Percentiles rank a stretch among this genome's conserved stretches.
These are phyloP conservation scores for Symbiodinium natans DNA, from an alignment of 73 alveolate genomes.

Conservation along the genomic window DNA sequence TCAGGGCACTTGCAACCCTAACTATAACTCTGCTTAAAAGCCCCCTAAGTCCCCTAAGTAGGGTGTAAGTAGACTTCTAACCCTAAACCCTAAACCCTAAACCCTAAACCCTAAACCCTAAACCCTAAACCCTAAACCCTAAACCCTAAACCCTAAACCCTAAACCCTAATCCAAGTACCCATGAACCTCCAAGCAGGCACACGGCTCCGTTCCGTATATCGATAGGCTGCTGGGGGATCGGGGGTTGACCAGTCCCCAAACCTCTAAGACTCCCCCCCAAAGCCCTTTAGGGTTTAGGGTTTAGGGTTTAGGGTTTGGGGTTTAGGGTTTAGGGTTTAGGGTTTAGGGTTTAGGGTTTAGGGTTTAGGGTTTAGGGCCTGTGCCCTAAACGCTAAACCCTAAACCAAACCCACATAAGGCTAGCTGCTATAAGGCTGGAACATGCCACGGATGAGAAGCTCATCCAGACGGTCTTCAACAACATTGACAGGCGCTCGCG, in stretches of 20 bases:
- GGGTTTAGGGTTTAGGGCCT: too few relatives aligned
- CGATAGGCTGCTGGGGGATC: too few relatives aligned
- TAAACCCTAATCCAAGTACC: too few relatives aligned
- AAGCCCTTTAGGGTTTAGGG: too few relatives aligned
- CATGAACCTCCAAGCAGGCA: too few relatives aligned
- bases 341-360: too few relatives aligned
- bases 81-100: neutral
- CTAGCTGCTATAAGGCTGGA: slow-evolving; percentile 23
- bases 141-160: neutral
- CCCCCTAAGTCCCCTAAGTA: neutral
- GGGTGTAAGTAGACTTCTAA: neutral
- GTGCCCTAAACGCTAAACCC: neutral
- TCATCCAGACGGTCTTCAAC: slow-evolving; percentile 39
- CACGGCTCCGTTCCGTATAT: too few relatives aligned
- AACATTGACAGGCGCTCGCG: slow-evolving; percentile 51
- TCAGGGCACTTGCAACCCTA: neutral
- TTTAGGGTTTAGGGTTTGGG: too few relatives aligned
- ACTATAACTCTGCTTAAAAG: too few relatives aligned
- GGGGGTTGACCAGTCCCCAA: too few relatives aligned
- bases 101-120: neutral
- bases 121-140: neutral
- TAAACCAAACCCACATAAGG: neutral
- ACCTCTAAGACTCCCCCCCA: too few relatives aligned
- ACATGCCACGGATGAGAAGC: slow-evolving; percentile 37
- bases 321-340: too few relatives aligned